A percentile compares a stretch with the other conserved stretches of the same genome.
Evolutionary conservation across 352 stramenopile genomes (phyloP).

Genomic region (Globisporangium emineosum): DNA sequence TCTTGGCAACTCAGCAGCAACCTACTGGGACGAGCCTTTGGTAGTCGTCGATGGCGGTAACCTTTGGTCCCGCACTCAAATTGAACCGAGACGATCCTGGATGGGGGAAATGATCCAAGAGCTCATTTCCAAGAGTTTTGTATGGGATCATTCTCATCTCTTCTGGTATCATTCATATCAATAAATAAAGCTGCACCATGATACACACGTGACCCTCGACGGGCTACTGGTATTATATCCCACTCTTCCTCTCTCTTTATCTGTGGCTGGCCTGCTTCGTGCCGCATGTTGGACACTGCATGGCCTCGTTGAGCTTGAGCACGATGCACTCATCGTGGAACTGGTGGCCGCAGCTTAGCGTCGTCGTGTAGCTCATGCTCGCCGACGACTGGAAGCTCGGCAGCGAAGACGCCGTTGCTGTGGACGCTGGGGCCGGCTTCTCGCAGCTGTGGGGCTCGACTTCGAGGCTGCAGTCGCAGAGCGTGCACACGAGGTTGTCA

Average conservation of each 20-base stretch:
- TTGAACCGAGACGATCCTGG: not conserved
- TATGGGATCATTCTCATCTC: not conserved
- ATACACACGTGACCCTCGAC: too few relatives aligned
- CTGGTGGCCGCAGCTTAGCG: slow-evolving; percentile 14
- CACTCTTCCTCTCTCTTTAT: not conserved
- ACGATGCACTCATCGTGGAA: slow-evolving; percentile 29
- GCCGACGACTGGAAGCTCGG: not conserved
- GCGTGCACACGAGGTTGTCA: slow-evolving; percentile 8
- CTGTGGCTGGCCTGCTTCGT: slow-evolving; percentile 3
- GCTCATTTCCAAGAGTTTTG: not conserved
- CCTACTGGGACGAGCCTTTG: not conserved
- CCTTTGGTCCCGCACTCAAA: not conserved
- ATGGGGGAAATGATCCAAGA: not conserved
- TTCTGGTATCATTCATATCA: not conserved
- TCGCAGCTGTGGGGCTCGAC: slow-evolving; percentile 8
- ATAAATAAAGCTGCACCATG: too few relatives aligned
- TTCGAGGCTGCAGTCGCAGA: slow-evolving; percentile 14
- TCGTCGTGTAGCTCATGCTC: slow-evolving; percentile 14
- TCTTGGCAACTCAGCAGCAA: not conserved
- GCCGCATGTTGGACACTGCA: slow-evolving; percentile 21
- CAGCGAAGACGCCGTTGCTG: not conserved
- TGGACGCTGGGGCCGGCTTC: too few relatives aligned
- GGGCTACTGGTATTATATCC: not conserved
- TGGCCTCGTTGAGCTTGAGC: slow-evolving; percentile 18
- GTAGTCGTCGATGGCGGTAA: too few relatives aligned